Conservation (phyloP, 1,139 yeast genomes). For the Candida sp. region DNA sequence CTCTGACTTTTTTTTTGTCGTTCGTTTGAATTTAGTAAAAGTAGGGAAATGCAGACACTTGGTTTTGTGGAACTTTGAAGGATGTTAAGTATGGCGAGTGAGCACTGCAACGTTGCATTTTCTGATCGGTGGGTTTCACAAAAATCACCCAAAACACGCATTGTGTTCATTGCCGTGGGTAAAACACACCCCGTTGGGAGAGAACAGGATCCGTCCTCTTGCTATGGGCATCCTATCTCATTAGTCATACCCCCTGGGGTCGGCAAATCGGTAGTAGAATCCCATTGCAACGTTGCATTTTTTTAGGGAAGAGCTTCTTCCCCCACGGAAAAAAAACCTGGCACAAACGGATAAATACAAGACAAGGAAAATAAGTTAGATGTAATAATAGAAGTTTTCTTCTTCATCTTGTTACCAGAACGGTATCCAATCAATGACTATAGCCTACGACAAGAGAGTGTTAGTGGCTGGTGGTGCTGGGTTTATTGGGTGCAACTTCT, state of each 20-base stretch:
- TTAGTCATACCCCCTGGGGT: neutral
- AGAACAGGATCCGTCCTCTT: neutral
- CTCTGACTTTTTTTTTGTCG: neutral
- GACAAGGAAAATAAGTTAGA: neutral
- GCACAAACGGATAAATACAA: neutral
- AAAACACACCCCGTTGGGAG: neutral
- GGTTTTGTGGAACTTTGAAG: neutral
- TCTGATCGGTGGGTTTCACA: neutral
- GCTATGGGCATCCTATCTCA: neutral
- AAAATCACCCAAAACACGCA: neutral
- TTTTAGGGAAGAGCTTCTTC: neutral
- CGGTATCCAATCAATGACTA: conserved; percentile 4
- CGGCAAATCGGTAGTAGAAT: neutral
- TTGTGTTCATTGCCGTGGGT: neutral
- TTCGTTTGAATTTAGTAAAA: neutral
- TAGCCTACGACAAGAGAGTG: conserved; percentile 24
- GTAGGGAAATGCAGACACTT: conserved; percentile 8
- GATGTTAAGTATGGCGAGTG: conserved; percentile 4
- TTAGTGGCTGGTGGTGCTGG: conserved; percentile 67
- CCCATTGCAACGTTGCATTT: conserved; percentile 24
- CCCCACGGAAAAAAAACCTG: neutral
- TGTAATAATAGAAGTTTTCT: neutral
- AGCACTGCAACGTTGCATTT: conserved; percentile 21
- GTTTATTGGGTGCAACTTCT: conserved; percentile 57
- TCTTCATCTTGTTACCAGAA: neutral